Conservation (phyloP, 2,329 filamentous ascomycete species). For the Sarocladium kiliense region DNA sequence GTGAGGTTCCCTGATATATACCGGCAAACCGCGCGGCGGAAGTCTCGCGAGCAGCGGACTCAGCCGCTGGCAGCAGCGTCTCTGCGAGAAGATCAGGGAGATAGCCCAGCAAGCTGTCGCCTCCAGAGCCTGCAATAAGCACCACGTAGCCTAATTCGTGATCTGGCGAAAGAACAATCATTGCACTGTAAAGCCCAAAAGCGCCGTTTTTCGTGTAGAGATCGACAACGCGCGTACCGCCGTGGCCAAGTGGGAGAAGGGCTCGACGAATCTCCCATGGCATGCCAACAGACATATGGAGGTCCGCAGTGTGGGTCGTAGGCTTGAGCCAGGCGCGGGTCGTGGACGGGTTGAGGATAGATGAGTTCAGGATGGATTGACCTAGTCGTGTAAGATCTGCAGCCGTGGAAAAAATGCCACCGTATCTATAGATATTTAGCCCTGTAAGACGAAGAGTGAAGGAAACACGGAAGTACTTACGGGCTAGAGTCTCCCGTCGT, state of each 20-base stretch:
- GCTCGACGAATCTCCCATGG: slow-evolving; percentile 18
- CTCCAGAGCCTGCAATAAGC: slow-evolving; percentile 18
- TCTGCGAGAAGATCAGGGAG: slow-evolving; percentile 15
- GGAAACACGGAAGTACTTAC: too few relatives aligned
- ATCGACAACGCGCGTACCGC: slow-evolving; percentile 22
- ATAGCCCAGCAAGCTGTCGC: slow-evolving; percentile 14
- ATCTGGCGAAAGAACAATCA: slow-evolving; percentile 18
- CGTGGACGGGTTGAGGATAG: slow-evolving; percentile 9
- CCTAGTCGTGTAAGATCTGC: slow-evolving; percentile 13
- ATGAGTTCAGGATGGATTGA: slow-evolving; percentile 16
- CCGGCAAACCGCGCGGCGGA: slow-evolving; percentile 15
- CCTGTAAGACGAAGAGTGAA: too few relatives aligned
- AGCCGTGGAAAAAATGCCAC: slow-evolving; percentile 11
- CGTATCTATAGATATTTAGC: slow-evolving; percentile 13
- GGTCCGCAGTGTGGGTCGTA: slow-evolving; percentile 11
- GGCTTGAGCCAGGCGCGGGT: slow-evolving; percentile 18
- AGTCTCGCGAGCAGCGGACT: slow-evolving; percentile 16
- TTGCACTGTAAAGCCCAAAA: slow-evolving; percentile 20
- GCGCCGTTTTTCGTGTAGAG: slow-evolving; percentile 21
- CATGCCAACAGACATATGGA: slow-evolving; percentile 13
- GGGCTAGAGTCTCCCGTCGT: slow-evolving; percentile 4
- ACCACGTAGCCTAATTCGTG: slow-evolving; percentile 21
- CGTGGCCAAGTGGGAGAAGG: slow-evolving; percentile 11
- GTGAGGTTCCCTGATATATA: slow-evolving; percentile 10
- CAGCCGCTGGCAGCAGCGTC: slow-evolving; percentile 16